Conservation (phyloP, 176 grass and related monocot genomes). For the Thinopyrum elongatum region DNA sequence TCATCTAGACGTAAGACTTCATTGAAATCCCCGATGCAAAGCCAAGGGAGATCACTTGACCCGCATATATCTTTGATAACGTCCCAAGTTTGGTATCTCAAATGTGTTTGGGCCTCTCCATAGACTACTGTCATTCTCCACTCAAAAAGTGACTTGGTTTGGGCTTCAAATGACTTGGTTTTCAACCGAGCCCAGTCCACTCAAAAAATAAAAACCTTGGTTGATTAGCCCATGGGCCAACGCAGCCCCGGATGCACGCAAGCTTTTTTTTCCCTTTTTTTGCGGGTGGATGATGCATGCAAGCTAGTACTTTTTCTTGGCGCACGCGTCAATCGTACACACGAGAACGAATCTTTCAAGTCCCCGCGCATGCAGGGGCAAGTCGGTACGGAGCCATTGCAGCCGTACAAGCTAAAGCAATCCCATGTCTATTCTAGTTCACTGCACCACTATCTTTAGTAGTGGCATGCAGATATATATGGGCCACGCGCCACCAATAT, state of each 20-base stretch:
- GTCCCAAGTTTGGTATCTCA: too few species aligned
- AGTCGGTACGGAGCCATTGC: neutral
- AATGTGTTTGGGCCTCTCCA: too few species aligned
- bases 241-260: neutral
- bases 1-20: too few species aligned
- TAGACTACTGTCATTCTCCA: too few species aligned
- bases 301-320: neutral
- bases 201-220: too few species aligned
- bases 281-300: too few species aligned
- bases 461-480: neutral
- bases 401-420: neutral
- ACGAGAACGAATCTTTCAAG: neutral
- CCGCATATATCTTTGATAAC: too few species aligned
- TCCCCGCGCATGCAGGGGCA: neutral
- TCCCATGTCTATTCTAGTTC: slow-evolving; percentile 30
- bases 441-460: slow-evolving; percentile 43
- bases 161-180: neutral
- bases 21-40: too few species aligned
- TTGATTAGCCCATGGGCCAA: neutral
- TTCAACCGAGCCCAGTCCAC: too few species aligned
- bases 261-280: too few species aligned
- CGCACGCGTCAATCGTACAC: neutral
- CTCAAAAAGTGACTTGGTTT: too few species aligned
- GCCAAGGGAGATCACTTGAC: too few species aligned
- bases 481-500: neutral